Conservation (phyloP, 2,329 filamentous ascomycete species). For the Acephala macrosclerotiorum region DNA sequence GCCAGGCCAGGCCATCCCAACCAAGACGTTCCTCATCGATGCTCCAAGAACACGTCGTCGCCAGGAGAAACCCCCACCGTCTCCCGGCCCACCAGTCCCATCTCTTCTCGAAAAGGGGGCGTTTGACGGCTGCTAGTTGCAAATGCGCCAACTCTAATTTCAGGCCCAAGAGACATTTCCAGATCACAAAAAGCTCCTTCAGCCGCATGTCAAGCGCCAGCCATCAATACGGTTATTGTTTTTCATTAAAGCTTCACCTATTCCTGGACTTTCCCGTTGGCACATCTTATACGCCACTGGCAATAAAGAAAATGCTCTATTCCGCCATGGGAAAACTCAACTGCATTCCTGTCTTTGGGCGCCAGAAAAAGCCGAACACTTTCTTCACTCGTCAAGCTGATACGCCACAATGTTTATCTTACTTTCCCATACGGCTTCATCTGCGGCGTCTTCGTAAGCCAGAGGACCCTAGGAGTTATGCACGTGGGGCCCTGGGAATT, state of each 20-base stretch:
- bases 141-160: constrained; percentile 24
- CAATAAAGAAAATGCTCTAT: constrained; percentile 8
- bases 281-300: not conserved
- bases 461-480: constrained; percentile 12
- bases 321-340: not conserved
- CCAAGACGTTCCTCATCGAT: not conserved
- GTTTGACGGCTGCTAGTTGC: constrained; percentile 2
- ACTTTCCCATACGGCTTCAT: constrained; percentile 14
- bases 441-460: constrained; percentile 8
- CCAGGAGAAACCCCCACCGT: constrained; percentile 2
- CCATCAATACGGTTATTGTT: constrained; percentile 8
- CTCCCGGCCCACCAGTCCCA: not conserved
- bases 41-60: not conserved
- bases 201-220: constrained; percentile 12
- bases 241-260: constrained; percentile 3
- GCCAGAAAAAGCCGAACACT: not conserved
- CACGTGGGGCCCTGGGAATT: constrained; percentile 13
- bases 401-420: constrained; percentile 17
- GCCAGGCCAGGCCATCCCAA: no score
- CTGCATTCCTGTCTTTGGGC: not conserved
- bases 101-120: constrained; percentile 15
- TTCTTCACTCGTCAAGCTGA: constrained; percentile 8
- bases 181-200: constrained; percentile 13
- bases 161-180: constrained; percentile 24
- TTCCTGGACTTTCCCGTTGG: not conserved